Conservation (phyloP, 768 basidiomycete species). For the Paxillus ammoniavirescens region DNA sequence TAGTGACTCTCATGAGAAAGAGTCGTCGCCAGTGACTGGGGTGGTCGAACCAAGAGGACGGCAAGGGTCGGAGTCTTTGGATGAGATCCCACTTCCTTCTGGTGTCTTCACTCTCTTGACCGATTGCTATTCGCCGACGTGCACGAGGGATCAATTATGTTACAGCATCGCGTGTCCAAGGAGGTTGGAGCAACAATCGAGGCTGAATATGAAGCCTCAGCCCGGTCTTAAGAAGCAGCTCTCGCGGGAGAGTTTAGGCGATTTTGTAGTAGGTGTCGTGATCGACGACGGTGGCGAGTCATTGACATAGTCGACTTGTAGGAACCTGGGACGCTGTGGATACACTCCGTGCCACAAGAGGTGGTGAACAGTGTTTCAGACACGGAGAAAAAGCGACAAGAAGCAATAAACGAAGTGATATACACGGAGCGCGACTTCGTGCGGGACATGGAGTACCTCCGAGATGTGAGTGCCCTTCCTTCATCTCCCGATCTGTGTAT, state of each 20-base stretch:
- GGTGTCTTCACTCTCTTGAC: slow-evolving; percentile 96
- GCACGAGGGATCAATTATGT: slow-evolving; percentile 90
- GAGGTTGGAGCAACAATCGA: slow-evolving; percentile 89
- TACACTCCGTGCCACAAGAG: slow-evolving; percentile 94
- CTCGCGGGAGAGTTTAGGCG: slow-evolving; percentile 77
- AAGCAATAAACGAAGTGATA: slow-evolving; percentile 96
- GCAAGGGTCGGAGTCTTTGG: slow-evolving; percentile 45
- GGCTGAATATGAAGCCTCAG: slow-evolving; percentile 91
- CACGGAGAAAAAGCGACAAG: slow-evolving; percentile 91
- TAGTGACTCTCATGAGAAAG: slow-evolving; percentile 34
- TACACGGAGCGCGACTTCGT: slow-evolving; percentile 97
- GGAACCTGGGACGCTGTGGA: slow-evolving; percentile 89
- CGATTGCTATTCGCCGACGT: slow-evolving; percentile 98
- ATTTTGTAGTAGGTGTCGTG: slow-evolving; percentile 55
- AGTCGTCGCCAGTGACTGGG: slow-evolving; percentile 27
- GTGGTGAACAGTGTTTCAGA: slow-evolving; percentile 91
- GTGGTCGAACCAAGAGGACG: slow-evolving; percentile 22
- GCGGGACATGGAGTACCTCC: slow-evolving; percentile 94
- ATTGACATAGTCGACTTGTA: slow-evolving; percentile 31
- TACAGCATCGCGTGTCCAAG: slow-evolving; percentile 97
- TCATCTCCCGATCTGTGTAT: not conserved
- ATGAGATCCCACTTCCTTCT: slow-evolving; percentile 75
- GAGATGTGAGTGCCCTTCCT: slow-evolving; percentile 63
- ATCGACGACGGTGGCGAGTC: not conserved
- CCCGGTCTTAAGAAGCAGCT: slow-evolving; percentile 85